Base-by-base conservation (phyloP, 2,329 filamentous ascomycete genomes). In the Sordariomycetes sp. region DNA sequence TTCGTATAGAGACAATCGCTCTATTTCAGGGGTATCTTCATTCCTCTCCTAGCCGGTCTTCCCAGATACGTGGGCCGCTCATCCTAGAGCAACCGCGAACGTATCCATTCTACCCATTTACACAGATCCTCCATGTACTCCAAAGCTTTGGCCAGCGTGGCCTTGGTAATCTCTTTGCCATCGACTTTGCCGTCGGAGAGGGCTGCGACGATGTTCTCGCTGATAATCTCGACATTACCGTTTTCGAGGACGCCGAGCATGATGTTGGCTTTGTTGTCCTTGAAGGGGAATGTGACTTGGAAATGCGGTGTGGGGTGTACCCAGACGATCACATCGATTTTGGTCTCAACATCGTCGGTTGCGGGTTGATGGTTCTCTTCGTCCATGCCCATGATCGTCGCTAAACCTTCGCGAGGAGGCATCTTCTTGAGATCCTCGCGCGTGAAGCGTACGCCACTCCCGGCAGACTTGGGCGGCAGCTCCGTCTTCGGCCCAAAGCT, bases 181-280 rank as follows among this genome's bases (percentile, higher is more conserved):
- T 55, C 57, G 6, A 47, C 47, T 23, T 51, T 52, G 26, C 30
- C 38, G 6, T 43, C 41, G 2, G 38, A 42, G 4, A 40, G 36
- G 12, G 34, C 37, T 24, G 42, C 40, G 18, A 59, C 42, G 12
- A 63, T 48, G 41, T 81, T 79, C 44, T 82, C 73, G 17, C 72
- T 66, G 4, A 66, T 55, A 23, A 84, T 61, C 14, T 70, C 61
- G 4, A 83, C 64, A 11, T 70, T 61, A 5, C 71, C 79, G 36
- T 79, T 76, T 23, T 69, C 61, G 15, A 70, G 62, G 14, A 84
- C 68, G 44, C 75, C 72, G 10, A 83, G 46, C 18, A 65, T 66
- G 17, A 82, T 56, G 38, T 69, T 68, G 5, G 68, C 70, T 3
- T 66, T 71, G 21, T 49, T 54, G 12, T 54, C 41, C 23, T 53